phyloP scores from a whole-genome alignment of 768 basidiomycete genomes.

The Royoungia palumana region DNA sequence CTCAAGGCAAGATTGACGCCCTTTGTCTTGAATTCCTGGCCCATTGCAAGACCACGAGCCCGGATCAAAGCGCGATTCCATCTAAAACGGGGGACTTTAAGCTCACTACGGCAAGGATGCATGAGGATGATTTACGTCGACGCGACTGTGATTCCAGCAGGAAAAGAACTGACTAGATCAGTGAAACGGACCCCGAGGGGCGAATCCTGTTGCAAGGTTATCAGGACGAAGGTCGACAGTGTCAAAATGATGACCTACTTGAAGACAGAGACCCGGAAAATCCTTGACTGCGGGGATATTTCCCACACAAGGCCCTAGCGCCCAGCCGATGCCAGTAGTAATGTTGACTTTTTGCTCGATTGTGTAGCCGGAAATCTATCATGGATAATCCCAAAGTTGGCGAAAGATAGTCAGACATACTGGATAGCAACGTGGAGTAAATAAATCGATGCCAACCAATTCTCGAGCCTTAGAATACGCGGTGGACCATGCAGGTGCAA shows the following conservation, averaged over 20 bases:
- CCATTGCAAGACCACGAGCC: constrained; percentile 73
- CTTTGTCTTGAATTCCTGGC: constrained; percentile 76
- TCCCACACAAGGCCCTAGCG: constrained; percentile 64
- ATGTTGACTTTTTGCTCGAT: constrained; percentile 64
- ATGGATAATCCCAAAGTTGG: not conserved
- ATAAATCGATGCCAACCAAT: constrained; percentile 38
- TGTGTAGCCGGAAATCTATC: constrained; percentile 46
- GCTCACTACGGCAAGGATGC: not conserved
- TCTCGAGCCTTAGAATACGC: constrained; percentile 58
- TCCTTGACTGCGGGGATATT: constrained; percentile 53
- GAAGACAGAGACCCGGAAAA: constrained; percentile 71
- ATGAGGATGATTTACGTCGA: constrained; percentile 53
- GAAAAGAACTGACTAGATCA: constrained; percentile 75
- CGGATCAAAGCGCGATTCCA: constrained; percentile 80
- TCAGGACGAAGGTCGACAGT: not conserved
- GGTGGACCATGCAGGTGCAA: constrained; percentile 49
- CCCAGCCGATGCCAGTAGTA: constrained; percentile 54
- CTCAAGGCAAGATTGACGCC: constrained; percentile 79
- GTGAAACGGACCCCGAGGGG: constrained; percentile 76
- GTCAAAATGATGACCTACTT: constrained; percentile 37
- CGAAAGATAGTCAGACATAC: not conserved
- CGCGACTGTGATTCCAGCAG: constrained; percentile 80
- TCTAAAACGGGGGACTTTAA: constrained; percentile 28
- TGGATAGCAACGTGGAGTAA: not conserved
- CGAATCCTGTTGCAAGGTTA: constrained; percentile 46